These are phyloP conservation scores for Talaromyces thailandensis DNA, from an alignment of 495 filamentous ascomycete species.

Conservation along the genomic window DNA sequence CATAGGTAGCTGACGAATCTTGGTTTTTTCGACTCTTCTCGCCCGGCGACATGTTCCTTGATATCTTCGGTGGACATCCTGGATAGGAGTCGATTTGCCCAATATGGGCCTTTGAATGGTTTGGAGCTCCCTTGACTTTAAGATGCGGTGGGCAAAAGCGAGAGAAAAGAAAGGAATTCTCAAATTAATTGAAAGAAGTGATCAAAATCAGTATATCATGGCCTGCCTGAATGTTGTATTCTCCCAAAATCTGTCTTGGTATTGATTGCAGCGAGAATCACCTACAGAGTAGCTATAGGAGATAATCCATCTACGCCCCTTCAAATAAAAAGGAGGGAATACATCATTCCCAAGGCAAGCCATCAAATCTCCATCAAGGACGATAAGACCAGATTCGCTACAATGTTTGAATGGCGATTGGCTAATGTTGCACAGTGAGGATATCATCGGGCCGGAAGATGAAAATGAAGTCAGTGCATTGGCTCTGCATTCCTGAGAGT, in stretches of 20 bases:
- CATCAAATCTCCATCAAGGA: not conserved
- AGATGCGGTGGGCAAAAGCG: not conserved
- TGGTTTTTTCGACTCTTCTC: constrained; percentile 19
- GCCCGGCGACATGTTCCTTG: constrained; percentile 5
- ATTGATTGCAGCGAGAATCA: not conserved
- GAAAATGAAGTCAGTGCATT: constrained; percentile 1
- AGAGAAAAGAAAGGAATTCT: not conserved
- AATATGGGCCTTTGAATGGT: not conserved
- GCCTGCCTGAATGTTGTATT: not conserved
- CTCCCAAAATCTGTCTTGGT: not conserved
- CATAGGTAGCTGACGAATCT: constrained; percentile 42
- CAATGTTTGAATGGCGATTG: constrained; percentile 1
- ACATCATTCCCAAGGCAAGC: not conserved
- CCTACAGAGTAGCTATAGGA: not conserved
- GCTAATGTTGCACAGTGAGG: constrained; percentile 2
- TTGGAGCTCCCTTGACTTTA: not conserved
- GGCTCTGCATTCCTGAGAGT: not conserved
- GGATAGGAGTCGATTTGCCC: not conserved
- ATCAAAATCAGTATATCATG: not conserved
- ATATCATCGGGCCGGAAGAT: not conserved
- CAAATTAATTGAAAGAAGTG: not conserved
- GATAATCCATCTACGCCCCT: not conserved
- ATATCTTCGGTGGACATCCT: constrained; percentile 2
- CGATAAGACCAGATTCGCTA: not conserved
- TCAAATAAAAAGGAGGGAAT: not conserved